These are phyloP conservation scores for Colletotrichum noveboracense DNA, from an alignment of 2,329 filamentous ascomycete species.

Conservation along the genomic window DNA sequence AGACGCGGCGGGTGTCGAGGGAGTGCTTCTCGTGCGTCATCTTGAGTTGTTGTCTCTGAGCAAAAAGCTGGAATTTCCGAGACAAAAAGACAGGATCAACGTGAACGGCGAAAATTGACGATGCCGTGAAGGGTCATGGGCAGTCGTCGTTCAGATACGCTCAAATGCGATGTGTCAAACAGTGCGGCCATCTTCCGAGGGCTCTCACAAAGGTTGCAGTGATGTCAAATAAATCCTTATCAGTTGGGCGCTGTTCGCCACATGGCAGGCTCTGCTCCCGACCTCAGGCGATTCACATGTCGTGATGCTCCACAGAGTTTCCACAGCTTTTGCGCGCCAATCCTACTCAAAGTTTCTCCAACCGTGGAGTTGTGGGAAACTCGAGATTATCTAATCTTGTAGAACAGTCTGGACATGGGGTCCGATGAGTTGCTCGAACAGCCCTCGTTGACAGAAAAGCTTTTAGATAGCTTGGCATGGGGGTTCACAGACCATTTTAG, in stretches of 20 bases:
- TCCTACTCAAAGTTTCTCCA: neutral
- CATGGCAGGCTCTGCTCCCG: neutral
- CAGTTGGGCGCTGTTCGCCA: neutral
- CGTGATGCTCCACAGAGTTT: slow-evolving; percentile 11
- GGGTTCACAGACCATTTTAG: neutral
- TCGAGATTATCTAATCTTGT: neutral
- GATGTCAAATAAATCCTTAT: slow-evolving; percentile 2
- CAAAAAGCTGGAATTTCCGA: neutral
- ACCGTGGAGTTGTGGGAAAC: neutral
- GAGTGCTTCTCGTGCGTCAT: neutral
- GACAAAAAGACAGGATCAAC: neutral
- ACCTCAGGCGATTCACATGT: neutral
- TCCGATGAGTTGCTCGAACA: neutral
- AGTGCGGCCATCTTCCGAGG: neutral
- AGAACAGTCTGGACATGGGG: neutral
- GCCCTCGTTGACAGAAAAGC: neutral
- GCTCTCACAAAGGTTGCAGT: neutral
- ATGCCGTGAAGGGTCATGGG: neutral
- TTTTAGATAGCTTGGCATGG: neutral
- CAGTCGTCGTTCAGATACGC: neutral
- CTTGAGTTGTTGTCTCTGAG: neutral
- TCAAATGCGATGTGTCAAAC: neutral
- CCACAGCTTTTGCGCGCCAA: slow-evolving; percentile 3
- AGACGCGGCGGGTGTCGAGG: neutral
- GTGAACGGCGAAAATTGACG: neutral